Evolutionary conservation across 805 yeast genomes (phyloP), one percentile per base, ranked within the genome.

Genomic region (Metschnikowia hibisci): DNA sequence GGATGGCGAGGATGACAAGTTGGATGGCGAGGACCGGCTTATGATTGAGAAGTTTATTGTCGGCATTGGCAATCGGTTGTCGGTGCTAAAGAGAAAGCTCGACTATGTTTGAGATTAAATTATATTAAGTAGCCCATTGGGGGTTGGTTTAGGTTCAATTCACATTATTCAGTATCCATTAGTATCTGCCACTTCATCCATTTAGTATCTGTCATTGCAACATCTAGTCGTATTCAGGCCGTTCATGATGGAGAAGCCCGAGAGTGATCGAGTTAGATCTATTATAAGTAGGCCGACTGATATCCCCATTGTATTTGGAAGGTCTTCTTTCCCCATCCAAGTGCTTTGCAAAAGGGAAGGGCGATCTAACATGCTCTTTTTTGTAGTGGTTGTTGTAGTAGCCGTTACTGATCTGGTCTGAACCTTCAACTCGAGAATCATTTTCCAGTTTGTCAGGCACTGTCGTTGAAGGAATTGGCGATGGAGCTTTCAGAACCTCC

Each of bases 31-130:
- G 39, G 98, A 91, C 61, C 69, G 69, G 40, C 77, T 73, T 34
- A 83, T 86, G 63, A 87, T 91, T 39, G 87, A 84, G 59, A 81
- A 81, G 62, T 87, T 90, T 57, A 83, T 89, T 52, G 77, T 78
- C 43, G 84, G 95, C 61, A 88, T 91, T 50, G 87, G 91, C 12
- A 83, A 80, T 52, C 73, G 98, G 49, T 71, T 91, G 53, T 74
- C 78, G n/a, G 80, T 83, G 9, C 71, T 90, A 57, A 76, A 83
- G 60, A 73, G 70, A 56, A 87, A 83, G 51, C 55, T 71, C 33
- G 74, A 68, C 25, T 32, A 39, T 23, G 34, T 39, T 38, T 41
- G 39, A 36, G 25, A 32, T 41, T 42, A 25, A 27, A 38, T 33
- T 20, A 37, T 30, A 29, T 37, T 37, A 29, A 28, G 29, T 37